Conservation (phyloP, 1,284 basidiomycete species). For the Microbotryum saponariae region DNA sequence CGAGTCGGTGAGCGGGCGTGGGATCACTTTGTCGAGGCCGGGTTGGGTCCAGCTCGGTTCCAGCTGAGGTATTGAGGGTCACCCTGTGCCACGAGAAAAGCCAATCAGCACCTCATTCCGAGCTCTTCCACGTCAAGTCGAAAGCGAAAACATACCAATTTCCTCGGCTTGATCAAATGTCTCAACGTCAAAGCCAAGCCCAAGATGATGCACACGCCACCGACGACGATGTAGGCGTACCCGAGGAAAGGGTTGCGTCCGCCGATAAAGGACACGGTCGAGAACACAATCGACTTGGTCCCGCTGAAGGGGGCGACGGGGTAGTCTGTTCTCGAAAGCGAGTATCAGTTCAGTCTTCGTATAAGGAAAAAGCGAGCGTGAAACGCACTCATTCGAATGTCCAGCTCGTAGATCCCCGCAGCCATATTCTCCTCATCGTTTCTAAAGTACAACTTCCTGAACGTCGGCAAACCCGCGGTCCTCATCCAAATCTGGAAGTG, state of each 20-base stretch:
- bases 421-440: slow-evolving; percentile 71
- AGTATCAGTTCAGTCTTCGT: slow-evolving; percentile 1
- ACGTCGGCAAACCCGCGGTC: slow-evolving; percentile 90
- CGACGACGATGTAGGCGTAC: slow-evolving; percentile 88
- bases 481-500: slow-evolving; percentile 99
- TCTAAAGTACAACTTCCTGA: slow-evolving; percentile 89
- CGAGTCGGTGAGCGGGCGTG: background rate
- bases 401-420: slow-evolving; percentile 68
- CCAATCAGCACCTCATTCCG: background rate
- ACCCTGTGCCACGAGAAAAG: background rate
- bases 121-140: background rate
- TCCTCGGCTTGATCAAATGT: slow-evolving; percentile 88
- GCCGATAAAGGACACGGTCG: slow-evolving; percentile 95
- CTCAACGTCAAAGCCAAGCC: slow-evolving; percentile 81
- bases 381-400: slow-evolving; percentile 70
- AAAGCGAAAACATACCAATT: slow-evolving; percentile 39
- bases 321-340: slow-evolving; percentile 57
- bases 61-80: slow-evolving; percentile 6
- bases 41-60: background rate
- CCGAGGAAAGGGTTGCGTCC: slow-evolving; percentile 97
- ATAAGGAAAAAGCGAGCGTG: background rate
- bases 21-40: background rate
- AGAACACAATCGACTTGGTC: slow-evolving; percentile 93
- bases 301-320: slow-evolving; percentile 86
- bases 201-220: slow-evolving; percentile 76